Conservation (phyloP, 2,329 filamentous ascomycete species). For the Ceratocystiopsis brevicomis region DNA sequence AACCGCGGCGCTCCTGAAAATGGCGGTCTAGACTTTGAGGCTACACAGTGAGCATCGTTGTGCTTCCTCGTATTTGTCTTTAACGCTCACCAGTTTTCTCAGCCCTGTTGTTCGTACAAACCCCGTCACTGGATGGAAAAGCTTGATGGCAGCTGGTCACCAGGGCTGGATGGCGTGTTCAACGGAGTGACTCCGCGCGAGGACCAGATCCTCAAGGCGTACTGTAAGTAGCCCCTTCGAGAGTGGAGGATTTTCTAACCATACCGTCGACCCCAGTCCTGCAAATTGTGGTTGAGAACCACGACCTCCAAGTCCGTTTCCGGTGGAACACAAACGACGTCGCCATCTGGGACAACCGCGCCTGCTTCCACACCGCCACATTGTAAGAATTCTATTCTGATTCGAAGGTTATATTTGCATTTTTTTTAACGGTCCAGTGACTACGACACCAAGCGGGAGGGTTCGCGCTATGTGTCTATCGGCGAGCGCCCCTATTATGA, state of each 20-base stretch:
- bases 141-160: constrained; percentile 30
- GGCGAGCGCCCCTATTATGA: too few species aligned
- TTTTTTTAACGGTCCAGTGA: too few species aligned
- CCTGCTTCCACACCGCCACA: constrained; percentile 21
- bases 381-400: too few species aligned
- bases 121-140: constrained; percentile 39
- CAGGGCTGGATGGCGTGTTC: constrained; percentile 17
- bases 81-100: too few species aligned
- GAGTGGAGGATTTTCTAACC: too few species aligned
- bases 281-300: constrained; percentile 31
- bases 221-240: too few species aligned
- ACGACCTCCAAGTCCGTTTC: constrained; percentile 33
- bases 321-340: constrained; percentile 27
- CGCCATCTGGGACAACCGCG: constrained; percentile 40
- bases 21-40: constrained; percentile 12
- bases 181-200: too few species aligned
- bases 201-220: too few species aligned
- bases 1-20: constrained; percentile 13
- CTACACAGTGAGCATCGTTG: not conserved
- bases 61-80: too few species aligned
- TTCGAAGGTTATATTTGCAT: too few species aligned
- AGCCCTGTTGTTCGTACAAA: constrained; percentile 35
- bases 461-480: too few species aligned
- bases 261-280: constrained; percentile 14
- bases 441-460: too few species aligned